Evolutionary conservation across 2,329 filamentous ascomycete species (phyloP).

Genomic region (Akanthomyces lecanii): DNA sequence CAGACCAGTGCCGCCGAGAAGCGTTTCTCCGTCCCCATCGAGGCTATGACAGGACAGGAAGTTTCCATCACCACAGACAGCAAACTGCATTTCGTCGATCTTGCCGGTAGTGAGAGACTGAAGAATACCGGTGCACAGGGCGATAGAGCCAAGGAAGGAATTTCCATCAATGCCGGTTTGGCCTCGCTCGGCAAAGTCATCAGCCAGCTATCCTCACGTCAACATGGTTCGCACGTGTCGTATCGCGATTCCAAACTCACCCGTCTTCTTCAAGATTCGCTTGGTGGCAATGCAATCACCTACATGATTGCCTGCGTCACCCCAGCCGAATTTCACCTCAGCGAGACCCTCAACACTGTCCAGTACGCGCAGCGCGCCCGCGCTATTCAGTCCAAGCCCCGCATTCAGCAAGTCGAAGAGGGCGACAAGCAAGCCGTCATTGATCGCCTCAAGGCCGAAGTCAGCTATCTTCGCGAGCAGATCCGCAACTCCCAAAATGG

Average conservation of each 20-base stretch:
- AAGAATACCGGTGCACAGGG: conserved; percentile 97
- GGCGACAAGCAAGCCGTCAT: conserved; percentile 92
- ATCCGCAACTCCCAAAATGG: conserved; percentile 69
- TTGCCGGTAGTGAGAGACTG: conserved; percentile 91
- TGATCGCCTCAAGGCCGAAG: conserved; percentile 87
- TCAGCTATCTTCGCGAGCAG: conserved; percentile 89
- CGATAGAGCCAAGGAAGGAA: conserved; percentile 90
- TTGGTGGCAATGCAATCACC: conserved; percentile 94
- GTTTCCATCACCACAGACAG: conserved; percentile 84
- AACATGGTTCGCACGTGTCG: conserved; percentile 84
- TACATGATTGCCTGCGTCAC: conserved; percentile 99
- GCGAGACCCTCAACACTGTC: conserved; percentile 95
- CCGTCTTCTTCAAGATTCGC: conserved; percentile 87
- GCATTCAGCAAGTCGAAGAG: conserved; percentile 91
- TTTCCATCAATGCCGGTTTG: conserved; percentile 95
- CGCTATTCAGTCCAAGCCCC: conserved; percentile 94
- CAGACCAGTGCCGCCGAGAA: conserved; percentile 63
- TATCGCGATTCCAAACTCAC: conserved; percentile 98
- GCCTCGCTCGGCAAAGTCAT: conserved; percentile 97
- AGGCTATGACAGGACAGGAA: conserved; percentile 64
- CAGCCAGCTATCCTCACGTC: conserved; percentile 88
- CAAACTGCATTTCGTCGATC: conserved; percentile 97
- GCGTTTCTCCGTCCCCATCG: conserved; percentile 79
- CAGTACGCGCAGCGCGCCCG: conserved; percentile 95
- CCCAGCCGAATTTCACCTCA: conserved; percentile 92